Evolutionary conservation across 768 basidiomycete species (phyloP).

Genomic region (Amanita molliuscula): DNA sequence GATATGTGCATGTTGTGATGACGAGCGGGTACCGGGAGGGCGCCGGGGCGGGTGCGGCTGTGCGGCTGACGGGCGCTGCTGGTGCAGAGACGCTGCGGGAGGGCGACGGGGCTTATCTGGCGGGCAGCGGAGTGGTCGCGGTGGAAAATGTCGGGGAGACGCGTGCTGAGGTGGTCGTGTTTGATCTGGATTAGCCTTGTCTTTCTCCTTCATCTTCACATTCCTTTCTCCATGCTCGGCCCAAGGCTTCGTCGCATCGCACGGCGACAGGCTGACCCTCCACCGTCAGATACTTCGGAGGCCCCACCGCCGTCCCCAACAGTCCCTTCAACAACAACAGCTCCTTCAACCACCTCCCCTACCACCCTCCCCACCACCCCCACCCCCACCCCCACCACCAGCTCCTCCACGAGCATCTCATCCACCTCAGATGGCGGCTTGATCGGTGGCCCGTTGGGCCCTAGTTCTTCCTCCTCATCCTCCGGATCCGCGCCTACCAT

Average conservation of each 20-base stretch:
- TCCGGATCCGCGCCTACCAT: too few relatives aligned
- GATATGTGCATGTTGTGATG: constrained; percentile 82
- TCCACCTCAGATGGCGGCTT: neutral
- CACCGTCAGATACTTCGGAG: neutral
- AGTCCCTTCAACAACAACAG: neutral
- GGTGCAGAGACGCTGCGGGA: constrained; percentile 55
- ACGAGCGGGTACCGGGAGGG: constrained; percentile 68
- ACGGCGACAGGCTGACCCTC: neutral
- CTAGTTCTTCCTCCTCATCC: too few relatives aligned
- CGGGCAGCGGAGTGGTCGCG: constrained; percentile 25
- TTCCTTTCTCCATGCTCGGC: neutral
- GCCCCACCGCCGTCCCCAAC: neutral
- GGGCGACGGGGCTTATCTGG: constrained; percentile 82
- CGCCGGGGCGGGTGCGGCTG: constrained; percentile 40
- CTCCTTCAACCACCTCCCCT: neutral
- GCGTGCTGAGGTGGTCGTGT: constrained; percentile 68
- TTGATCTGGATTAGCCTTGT: constrained; percentile 50
- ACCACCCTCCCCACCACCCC: neutral
- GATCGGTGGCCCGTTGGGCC: neutral
- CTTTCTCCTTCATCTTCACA: neutral
- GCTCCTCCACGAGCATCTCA: neutral
- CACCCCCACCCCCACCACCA: neutral
- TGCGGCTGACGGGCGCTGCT: constrained; percentile 37
- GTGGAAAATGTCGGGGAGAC: constrained; percentile 58
- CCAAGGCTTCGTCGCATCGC: neutral